phyloP scores from a whole-genome alignment of 495 filamentous ascomycete genomes.

The Arthonia radiata region DNA sequence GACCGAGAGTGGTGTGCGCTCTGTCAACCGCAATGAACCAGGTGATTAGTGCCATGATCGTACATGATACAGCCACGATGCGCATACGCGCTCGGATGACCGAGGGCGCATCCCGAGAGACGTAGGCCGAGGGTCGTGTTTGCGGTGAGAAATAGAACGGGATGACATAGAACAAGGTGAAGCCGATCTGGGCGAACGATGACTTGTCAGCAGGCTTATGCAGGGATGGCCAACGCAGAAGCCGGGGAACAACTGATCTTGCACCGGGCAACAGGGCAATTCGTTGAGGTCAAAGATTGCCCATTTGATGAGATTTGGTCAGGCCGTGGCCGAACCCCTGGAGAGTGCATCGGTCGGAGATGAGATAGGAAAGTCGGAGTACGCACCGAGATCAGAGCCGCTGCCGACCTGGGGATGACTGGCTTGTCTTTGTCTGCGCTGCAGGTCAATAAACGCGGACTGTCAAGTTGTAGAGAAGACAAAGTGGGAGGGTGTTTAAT shows the following conservation, averaged over 20 bases:
- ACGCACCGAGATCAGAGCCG: constrained; percentile 28
- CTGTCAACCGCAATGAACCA: constrained; percentile 24
- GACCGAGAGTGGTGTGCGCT: constrained; percentile 18
- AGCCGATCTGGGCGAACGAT: no score
- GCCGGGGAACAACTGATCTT: no score
- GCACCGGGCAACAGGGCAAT: no score
- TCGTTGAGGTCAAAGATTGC: no score
- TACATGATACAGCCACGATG: constrained; percentile 46
- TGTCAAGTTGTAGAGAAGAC: constrained; percentile 1
- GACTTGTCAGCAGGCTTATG: no score
- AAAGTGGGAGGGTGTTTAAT: constrained; percentile 4
- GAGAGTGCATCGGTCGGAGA: neutral
- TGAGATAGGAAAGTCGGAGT: constrained; percentile 3
- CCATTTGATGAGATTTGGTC: no score
- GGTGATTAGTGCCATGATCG: constrained; percentile 33
- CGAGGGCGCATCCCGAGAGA: constrained; percentile 68
- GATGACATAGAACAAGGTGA: constrained; percentile 67
- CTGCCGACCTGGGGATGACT: constrained; percentile 21
- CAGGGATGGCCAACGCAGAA: no score
- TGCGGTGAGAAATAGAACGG: constrained; percentile 67
- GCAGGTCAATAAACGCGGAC: constrained; percentile 5
- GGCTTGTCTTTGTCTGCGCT: constrained; percentile 16
- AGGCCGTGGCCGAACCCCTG: no score
- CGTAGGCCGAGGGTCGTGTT: constrained; percentile 56
- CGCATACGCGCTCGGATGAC: constrained; percentile 74